Percentiles rank a stretch among this genome's conserved stretches.
phyloP scores from a whole-genome alignment of 2,329 filamentous ascomycete genomes.

The Diaporthe destruens region DNA sequence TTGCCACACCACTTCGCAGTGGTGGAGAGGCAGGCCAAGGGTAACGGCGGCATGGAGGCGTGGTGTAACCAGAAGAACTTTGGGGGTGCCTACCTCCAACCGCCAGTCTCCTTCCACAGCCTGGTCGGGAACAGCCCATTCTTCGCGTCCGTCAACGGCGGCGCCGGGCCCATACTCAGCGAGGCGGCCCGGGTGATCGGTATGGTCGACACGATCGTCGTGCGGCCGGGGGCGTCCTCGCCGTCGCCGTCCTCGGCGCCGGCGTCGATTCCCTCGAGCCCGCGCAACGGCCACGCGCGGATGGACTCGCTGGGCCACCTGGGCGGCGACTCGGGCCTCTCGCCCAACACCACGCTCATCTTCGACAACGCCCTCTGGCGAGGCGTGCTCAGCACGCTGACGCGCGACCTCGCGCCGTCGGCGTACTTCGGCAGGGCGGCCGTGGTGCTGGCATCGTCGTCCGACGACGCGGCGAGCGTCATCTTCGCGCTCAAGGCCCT shows the following conservation, averaged over 20 bases:
- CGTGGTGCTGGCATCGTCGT: slow-evolving; percentile 78
- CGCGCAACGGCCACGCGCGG: slow-evolving; percentile 47
- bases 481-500: slow-evolving; percentile 84
- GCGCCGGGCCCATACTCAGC: slow-evolving; percentile 70
- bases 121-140: slow-evolving; percentile 70
- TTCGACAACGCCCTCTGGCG: slow-evolving; percentile 90
- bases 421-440: slow-evolving; percentile 83
- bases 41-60: slow-evolving; percentile 75
- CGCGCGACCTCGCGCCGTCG: slow-evolving; percentile 83
- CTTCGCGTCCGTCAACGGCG: slow-evolving; percentile 63
- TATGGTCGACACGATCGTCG: slow-evolving; percentile 84
- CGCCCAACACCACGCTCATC: slow-evolving; percentile 69
- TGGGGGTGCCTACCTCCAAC: slow-evolving; percentile 85
- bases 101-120: slow-evolving; percentile 72
- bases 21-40: slow-evolving; percentile 76
- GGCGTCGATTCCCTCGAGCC: slow-evolving; percentile 62
- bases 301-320: slow-evolving; percentile 39
- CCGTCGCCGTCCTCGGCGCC: slow-evolving; percentile 57
- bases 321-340: slow-evolving; percentile 52
- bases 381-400: slow-evolving; percentile 84
- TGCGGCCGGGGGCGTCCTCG: slow-evolving; percentile 62
- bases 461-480: slow-evolving; percentile 81
- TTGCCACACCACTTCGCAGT: slow-evolving; percentile 85
- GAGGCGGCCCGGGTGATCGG: slow-evolving; percentile 84
- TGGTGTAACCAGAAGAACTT: slow-evolving; percentile 81